These are phyloP conservation scores for Hippophae rhamnoides DNA, from an alignment of 306 rosid genomes.

Conservation along the genomic window DNA sequence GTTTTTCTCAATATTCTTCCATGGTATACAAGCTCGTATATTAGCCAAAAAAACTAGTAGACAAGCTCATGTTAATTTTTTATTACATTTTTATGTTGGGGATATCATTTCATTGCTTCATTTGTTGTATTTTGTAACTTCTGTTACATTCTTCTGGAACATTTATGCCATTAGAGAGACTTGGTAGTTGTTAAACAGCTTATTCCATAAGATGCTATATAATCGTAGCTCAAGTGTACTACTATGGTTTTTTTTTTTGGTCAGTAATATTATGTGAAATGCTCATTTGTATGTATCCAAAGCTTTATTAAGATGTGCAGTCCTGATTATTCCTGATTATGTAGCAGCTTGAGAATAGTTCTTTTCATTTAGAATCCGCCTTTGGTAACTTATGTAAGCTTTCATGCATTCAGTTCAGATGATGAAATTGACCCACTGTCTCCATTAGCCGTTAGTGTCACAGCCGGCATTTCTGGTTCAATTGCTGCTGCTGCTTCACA, in stretches of 20 bases:
- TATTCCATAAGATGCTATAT: background rate
- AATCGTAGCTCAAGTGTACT: background rate
- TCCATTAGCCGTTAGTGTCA: slow-evolving; percentile 60
- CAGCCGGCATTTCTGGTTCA: slow-evolving; percentile 83
- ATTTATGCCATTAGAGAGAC: background rate
- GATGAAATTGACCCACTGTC: slow-evolving; percentile 69
- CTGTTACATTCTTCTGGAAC: too few relatives aligned
- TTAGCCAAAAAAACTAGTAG: too few relatives aligned
- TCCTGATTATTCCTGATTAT: slow-evolving; percentile 6
- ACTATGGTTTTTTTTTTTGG: background rate
- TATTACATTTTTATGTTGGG: too few relatives aligned
- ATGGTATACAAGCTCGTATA: too few relatives aligned
- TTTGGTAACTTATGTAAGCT: slow-evolving; percentile 19
- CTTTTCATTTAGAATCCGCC: background rate
- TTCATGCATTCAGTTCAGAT: slow-evolving; percentile 46
- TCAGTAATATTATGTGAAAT: background rate
- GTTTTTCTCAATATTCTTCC: too few relatives aligned
- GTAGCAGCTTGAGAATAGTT: slow-evolving; percentile 10
- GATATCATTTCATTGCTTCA: too few relatives aligned
- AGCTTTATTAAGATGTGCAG: slow-evolving; percentile 9
- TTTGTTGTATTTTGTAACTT: too few relatives aligned
- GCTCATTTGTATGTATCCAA: background rate
- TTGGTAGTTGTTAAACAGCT: background rate
- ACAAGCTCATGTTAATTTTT: too few relatives aligned
- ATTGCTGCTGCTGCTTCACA: slow-evolving; percentile 94